Percentiles rank a stretch among this genome's conserved stretches.
phyloP scores from a whole-genome alignment of 1,139 yeast species.

The Candida buenavistaensis region DNA sequence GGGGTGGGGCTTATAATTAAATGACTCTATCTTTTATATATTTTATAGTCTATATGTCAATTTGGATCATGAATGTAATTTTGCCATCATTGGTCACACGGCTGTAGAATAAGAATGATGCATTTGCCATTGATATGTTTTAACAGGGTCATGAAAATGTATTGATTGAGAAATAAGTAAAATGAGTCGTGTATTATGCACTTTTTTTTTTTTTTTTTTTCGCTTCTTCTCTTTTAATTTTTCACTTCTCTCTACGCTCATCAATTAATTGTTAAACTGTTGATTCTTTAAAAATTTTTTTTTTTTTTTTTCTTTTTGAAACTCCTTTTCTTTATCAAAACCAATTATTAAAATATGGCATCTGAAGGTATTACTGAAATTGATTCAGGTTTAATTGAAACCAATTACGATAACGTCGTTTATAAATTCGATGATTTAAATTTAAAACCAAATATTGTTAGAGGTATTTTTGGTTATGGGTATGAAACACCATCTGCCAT shows the following conservation, averaged over 20 bases:
- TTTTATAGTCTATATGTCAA: neutral
- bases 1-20: too few relatives aligned
- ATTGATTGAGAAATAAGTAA: too few relatives aligned
- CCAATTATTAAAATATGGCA: slow-evolving; percentile 16
- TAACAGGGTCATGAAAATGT: too few relatives aligned
- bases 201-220: too few relatives aligned
- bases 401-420: slow-evolving; percentile 97
- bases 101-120: too few relatives aligned
- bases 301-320: slow-evolving; percentile 3
- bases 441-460: slow-evolving; percentile 73
- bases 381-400: slow-evolving; percentile 81
- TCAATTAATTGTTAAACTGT: neutral
- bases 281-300: neutral
- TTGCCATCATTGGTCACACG: too few relatives aligned
- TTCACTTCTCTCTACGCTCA: neutral
- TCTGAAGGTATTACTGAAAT: slow-evolving; percentile 75
- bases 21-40: too few relatives aligned
- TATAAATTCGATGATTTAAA: slow-evolving; percentile 84
- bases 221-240: too few relatives aligned
- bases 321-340: neutral
- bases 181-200: too few relatives aligned
- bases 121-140: too few relatives aligned
- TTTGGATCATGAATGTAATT: too few relatives aligned
- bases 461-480: slow-evolving; percentile 97
- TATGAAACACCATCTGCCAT: slow-evolving; percentile 97